phyloP scores from a whole-genome alignment of 176 grass and related monocot species.

The Themeda triandra region DNA sequence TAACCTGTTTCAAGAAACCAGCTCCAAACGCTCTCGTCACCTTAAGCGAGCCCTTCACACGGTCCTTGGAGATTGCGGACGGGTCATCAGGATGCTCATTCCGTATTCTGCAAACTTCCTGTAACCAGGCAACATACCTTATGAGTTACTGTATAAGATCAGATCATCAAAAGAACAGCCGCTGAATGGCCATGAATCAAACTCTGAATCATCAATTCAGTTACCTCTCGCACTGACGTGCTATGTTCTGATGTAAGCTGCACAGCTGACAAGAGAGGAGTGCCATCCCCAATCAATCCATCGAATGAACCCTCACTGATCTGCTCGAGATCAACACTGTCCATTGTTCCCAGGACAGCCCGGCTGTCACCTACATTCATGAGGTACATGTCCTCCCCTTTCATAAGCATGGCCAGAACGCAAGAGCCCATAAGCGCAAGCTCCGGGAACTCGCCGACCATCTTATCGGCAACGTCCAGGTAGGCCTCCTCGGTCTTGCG shows the following conservation, averaged over 20 bases:
- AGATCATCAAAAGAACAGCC: too few species aligned
- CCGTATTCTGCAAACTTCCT: too few species aligned
- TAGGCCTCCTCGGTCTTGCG: slow-evolving; percentile 71
- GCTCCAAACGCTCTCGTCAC: too few species aligned
- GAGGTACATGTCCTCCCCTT: slow-evolving; percentile 92
- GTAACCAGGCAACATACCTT: too few species aligned
- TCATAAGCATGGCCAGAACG: neutral
- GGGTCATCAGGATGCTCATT: too few species aligned
- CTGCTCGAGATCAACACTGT: slow-evolving; percentile 46
- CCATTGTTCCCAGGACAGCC: slow-evolving; percentile 65
- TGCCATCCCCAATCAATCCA: slow-evolving; percentile 34
- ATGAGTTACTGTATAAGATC: too few species aligned
- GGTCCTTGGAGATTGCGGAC: too few species aligned
- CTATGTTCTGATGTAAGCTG: slow-evolving; percentile 93
- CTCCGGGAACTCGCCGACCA: slow-evolving; percentile 72
- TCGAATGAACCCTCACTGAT: slow-evolving; percentile 58
- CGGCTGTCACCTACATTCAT: slow-evolving; percentile 97
- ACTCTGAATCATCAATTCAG: too few species aligned
- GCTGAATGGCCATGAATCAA: neutral
- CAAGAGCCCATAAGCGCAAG: slow-evolving; percentile 63
- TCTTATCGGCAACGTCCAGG: slow-evolving; percentile 77
- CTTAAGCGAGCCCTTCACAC: too few species aligned
- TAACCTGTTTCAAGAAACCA: too few species aligned
- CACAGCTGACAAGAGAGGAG: slow-evolving; percentile 49
- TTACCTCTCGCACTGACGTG: slow-evolving; percentile 64